Evolutionary conservation across 2,329 filamentous ascomycete species (phyloP).

Genomic region (Diaporthe sp.): DNA sequence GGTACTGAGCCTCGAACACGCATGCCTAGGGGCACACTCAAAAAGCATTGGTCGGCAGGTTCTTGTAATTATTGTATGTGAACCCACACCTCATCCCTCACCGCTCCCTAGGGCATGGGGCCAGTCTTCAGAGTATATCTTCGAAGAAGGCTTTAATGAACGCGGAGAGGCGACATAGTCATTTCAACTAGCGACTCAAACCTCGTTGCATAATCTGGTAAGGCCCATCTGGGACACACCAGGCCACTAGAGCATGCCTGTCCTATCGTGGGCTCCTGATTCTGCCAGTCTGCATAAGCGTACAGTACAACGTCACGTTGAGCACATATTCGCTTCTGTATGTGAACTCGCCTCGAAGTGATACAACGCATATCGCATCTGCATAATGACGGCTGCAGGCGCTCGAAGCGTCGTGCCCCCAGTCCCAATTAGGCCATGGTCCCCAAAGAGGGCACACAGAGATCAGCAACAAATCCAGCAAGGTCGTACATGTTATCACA

Average conservation of each 20-base stretch:
- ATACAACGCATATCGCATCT: conserved; percentile 2
- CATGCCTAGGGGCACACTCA: conserved; percentile 4
- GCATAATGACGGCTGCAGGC: conserved; percentile 16
- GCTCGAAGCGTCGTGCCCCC: conserved; percentile 6
- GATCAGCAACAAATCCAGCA: neutral
- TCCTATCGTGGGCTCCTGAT: neutral
- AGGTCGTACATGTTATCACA: neutral
- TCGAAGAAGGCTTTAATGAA: conserved; percentile 12
- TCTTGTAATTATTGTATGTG: conserved; percentile 42
- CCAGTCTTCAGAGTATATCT: neutral
- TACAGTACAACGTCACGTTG: neutral
- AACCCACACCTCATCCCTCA: conserved; percentile 20
- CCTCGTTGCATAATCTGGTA: conserved; percentile 1
- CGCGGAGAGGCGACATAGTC: neutral
- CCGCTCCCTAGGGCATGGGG: neutral
- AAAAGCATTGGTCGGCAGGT: conserved; percentile 35
- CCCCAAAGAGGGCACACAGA: neutral
- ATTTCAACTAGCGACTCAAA: neutral
- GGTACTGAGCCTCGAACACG: neutral
- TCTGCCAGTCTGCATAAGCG: conserved; percentile 3
- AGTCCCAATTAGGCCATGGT: neutral
- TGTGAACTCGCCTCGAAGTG: conserved; percentile 2
- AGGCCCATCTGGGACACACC: neutral
- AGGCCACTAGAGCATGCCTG: neutral
- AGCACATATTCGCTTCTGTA: neutral